Evolutionary conservation across 768 basidiomycete species (phyloP), one percentile per base, ranked within the genome.

Genomic region (Lactifluus hygrophoroides): DNA sequence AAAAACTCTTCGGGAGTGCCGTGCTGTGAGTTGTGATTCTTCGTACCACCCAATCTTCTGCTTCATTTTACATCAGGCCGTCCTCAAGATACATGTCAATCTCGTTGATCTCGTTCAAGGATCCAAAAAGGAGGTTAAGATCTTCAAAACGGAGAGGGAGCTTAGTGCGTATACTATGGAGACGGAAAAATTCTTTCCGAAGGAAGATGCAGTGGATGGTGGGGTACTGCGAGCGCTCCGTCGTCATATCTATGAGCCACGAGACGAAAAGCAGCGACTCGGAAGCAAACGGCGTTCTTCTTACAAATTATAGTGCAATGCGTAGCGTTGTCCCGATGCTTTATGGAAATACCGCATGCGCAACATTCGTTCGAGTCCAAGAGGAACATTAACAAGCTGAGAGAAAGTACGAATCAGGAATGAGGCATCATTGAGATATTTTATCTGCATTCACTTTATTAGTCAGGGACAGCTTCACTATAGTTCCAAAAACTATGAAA

Each of bases 21-120:
- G 52, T 35, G 34, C 28, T 13, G 58, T 59, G 19, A 28, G 53
- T 30, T 6, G 0, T 23, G 2, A 3, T 43, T 14, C 17, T 42
- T 28, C 19, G 19, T 38, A 45, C 7, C 50, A n/a, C n/a, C 21
- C 34, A 11, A 17, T 17, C 28, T 16, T 40, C n/a, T 28, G 54
- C 3, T 13, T 42, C n/a, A n/a, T n/a, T n/a, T 40, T 32, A 21
- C 4, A 9, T 23, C 23, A 55, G 49, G 58, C n/a, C 3, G 53
- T 55, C 27, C n/a, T 9, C 19, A 17, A 13, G 34, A 55, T 50
- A 21, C 48, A 69, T 13, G 66, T 74, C 45, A 71, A 74, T 43
- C 63, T 73, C 3, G 63, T 70, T 23, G 69, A 73, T 46, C 65
- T 74, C 38, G 44, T 72, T 19, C 58, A 70, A 21, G 53, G 64